Evolutionary conservation across 176 grass and related monocot species (phyloP), one percentile per base, ranked within the genome.

Genomic region (Miscanthus lutarioriparius): DNA sequence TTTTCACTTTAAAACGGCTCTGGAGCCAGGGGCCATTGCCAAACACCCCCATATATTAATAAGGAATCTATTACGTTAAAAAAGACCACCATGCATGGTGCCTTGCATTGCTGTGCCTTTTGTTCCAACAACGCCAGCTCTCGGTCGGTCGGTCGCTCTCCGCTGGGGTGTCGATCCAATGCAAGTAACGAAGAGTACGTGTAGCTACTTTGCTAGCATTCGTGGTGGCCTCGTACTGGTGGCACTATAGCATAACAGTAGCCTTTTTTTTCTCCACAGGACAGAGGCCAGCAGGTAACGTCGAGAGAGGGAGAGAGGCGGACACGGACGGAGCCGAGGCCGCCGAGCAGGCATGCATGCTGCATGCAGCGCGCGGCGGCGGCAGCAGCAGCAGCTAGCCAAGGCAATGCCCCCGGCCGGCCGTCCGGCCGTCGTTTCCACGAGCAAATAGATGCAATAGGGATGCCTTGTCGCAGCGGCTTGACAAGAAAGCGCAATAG

Each of bases 401-500:
- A 30, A 30, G 28, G 47, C 14, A 6, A 15, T 4, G 4, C 47
- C 14, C 5, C 16, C 45, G 14, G 14, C 13, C 3, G 44, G 40
- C 9, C 14, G 48, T 1, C 5, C 25, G 13, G 41, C 25, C 25
- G 43, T 30, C 74, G 69, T 90, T 92, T 53, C 86, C 82, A 89
- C 83, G 61, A 89, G 82, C 83, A 86, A 91, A 89, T 77, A 84
- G 39, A 79, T 38, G 88, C 68, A 94, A 81, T 37, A 83, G 76
- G 87, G 76, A 83, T 79, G 47, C 71, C 84, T 82, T 87, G 86
- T 90, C 79, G 64, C 33, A 23, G 79, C 41, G 1, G 15, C 81
- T 87, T 94, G 92, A 94, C 78, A 92, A 83, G 90, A 94, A 94
- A 92, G 89, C 92, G 76, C 92, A 88, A 89, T 82, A 89, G 89